Percentiles rank a stretch among this genome's conserved stretches.
phyloP scores from a whole-genome alignment of 2,329 filamentous ascomycete species.

The Xylaria multiplex region DNA sequence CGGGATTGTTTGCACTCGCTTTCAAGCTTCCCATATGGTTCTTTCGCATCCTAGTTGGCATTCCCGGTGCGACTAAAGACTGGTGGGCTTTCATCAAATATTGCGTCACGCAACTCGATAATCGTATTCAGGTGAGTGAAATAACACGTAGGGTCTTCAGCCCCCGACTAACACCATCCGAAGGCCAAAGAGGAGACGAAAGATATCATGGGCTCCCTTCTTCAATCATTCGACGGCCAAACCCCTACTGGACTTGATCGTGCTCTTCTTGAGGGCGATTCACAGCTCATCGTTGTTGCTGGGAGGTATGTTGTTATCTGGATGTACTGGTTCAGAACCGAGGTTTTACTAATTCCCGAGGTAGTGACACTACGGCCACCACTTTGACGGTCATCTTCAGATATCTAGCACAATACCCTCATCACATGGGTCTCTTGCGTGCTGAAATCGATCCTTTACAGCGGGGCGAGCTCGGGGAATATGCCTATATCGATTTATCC shows the following conservation, averaged over 20 bases:
- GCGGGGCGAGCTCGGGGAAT: slow-evolving; percentile 14
- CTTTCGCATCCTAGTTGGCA: slow-evolving; percentile 26
- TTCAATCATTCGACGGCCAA: slow-evolving; percentile 6
- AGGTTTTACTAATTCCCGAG: background rate
- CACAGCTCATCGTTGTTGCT: slow-evolving; percentile 29
- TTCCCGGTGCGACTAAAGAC: slow-evolving; percentile 16
- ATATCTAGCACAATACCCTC: slow-evolving; percentile 30
- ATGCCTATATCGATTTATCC: slow-evolving; percentile 4
- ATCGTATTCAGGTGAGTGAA: slow-evolving; percentile 23
- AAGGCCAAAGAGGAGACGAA: slow-evolving; percentile 11
- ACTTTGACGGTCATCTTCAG: slow-evolving; percentile 23
- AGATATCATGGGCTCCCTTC: slow-evolving; percentile 25
- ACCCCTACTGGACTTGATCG: slow-evolving; percentile 19
- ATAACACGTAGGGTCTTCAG: background rate
- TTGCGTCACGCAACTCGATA: slow-evolving; percentile 14
- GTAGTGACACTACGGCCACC: slow-evolving; percentile 26
- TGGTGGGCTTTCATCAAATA: slow-evolving; percentile 30
- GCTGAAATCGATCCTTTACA: slow-evolving; percentile 19
- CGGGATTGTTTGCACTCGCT: slow-evolving; percentile 2
- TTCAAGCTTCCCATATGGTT: slow-evolving; percentile 35
- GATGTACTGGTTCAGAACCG: too few species aligned
- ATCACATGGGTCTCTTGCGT: slow-evolving; percentile 23
- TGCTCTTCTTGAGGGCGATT: slow-evolving; percentile 25
- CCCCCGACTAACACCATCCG: background rate
- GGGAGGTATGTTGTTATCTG: slow-evolving; percentile 22